phyloP scores from a whole-genome alignment of 495 filamentous ascomycete genomes.

The Oleoguttula mirabilis region DNA sequence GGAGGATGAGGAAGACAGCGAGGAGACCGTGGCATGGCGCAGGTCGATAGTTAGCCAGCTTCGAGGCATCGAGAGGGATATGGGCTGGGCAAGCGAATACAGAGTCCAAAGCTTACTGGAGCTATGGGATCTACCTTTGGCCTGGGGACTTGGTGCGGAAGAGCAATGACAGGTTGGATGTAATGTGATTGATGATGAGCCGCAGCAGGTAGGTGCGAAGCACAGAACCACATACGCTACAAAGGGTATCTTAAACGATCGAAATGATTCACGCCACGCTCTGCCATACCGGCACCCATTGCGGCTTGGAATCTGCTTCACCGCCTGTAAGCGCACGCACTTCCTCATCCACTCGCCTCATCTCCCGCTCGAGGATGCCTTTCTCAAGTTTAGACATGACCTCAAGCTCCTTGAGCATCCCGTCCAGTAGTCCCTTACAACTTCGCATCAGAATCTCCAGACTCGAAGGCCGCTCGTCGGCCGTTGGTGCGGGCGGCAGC shows the following conservation, averaged over 20 bases:
- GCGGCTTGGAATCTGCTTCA: neutral
- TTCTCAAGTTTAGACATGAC: conserved; percentile 17
- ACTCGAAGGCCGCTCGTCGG: neutral
- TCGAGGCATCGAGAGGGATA: conserved; percentile 45
- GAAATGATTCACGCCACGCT: conserved; percentile 4
- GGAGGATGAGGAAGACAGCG: conserved; percentile 24
- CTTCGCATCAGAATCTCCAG: conserved; percentile 3
- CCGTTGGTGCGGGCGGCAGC: conserved; percentile 5
- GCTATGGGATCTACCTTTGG: conserved; percentile 35
- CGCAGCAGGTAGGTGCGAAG: too few species aligned
- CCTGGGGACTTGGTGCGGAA: conserved; percentile 9
- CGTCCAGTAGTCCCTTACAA: conserved; percentile 6
- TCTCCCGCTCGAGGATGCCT: conserved; percentile 13
- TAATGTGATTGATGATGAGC: too few species aligned
- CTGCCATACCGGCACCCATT: conserved; percentile 19
- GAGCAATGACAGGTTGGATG: neutral
- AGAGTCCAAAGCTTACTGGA: conserved; percentile 43
- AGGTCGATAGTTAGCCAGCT: conserved; percentile 41
- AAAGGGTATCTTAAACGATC: neutral
- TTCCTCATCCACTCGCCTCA: conserved; percentile 12
- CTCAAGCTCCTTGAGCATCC: conserved; percentile 19
- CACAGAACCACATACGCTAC: neutral
- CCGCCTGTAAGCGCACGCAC: conserved; percentile 6
- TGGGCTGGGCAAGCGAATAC: conserved; percentile 54
- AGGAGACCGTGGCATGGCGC: conserved; percentile 35